Percentiles rank a stretch among this genome's conserved stretches.
Conservation (phyloP, 495 filamentous ascomycete species). For the Pseudoneurospora amorphoporcata region DNA sequence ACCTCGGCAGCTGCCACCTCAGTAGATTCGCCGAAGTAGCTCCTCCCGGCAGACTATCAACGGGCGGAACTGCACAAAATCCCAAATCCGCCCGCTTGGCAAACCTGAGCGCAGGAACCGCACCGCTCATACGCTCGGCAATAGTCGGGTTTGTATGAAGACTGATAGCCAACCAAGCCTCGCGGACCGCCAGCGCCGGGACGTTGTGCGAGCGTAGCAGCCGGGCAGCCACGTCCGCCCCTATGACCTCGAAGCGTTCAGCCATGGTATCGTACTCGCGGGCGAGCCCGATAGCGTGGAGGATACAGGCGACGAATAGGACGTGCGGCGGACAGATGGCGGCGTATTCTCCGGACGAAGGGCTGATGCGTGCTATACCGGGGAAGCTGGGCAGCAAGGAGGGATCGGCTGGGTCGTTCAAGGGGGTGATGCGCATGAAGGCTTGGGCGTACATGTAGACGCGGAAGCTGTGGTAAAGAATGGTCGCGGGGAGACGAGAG, state of each 20-base stretch:
- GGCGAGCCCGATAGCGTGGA: constrained; percentile 36
- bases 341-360: constrained; percentile 1
- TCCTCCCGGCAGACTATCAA: constrained; percentile 3
- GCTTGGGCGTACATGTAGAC: constrained; percentile 31
- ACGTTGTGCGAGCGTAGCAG: constrained; percentile 19
- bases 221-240: constrained; percentile 30
- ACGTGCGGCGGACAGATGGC: constrained; percentile 11
- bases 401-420: not conserved
- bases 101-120: constrained; percentile 25
- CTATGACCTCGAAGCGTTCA: constrained; percentile 39
- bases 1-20: constrained; percentile 23
- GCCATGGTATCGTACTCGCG: constrained; percentile 22
- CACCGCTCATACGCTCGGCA: constrained; percentile 31
- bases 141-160: constrained; percentile 35
- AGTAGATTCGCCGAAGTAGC: constrained; percentile 6
- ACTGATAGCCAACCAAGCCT: constrained; percentile 37
- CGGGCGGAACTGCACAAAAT: constrained; percentile 7
- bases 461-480: constrained; percentile 39
- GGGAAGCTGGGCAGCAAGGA: constrained; percentile 1
- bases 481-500: constrained; percentile 24
- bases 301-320: constrained; percentile 31
- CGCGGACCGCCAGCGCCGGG: constrained; percentile 20
- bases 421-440: constrained; percentile 11
- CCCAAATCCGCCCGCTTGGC: constrained; percentile 34
- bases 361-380: not conserved